Evolutionary conservation across 257 asterid genomes (phyloP).

Genomic region (Penstemon eatonii): DNA sequence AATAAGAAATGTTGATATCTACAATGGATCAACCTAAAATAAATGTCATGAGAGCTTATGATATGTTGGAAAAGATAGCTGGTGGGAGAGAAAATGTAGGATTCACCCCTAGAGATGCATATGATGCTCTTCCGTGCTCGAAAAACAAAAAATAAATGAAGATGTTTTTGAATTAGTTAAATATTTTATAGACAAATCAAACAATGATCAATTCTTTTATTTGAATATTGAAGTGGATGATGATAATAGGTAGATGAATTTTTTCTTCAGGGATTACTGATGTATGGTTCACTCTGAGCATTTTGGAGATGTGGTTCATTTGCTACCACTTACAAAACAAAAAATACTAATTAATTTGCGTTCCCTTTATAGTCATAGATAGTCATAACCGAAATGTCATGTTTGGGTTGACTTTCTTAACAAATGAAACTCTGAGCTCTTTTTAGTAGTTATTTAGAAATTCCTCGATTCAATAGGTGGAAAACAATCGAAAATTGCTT

Average conservation of each 20-base stretch:
- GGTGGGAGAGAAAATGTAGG: not conserved
- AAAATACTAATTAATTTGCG: not conserved
- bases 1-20: not conserved
- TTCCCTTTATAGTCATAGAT: not conserved
- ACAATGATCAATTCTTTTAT: not conserved
- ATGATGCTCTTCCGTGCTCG: not conserved
- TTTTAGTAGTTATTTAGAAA: too few species aligned
- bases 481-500: not conserved
- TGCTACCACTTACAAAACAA: not conserved
- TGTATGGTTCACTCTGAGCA: not conserved
- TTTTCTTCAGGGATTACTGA: not conserved
- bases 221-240: not conserved
- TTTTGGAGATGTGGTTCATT: not conserved
- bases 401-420: not conserved
- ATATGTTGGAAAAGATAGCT: not conserved
- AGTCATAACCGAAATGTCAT: not conserved
- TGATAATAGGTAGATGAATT: not conserved
- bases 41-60: not conserved
- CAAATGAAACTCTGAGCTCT: not conserved
- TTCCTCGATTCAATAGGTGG: constrained; percentile 14
- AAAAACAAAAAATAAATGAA: not conserved
- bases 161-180: not conserved
- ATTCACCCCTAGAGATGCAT: not conserved
- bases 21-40: not conserved
- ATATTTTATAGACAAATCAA: not conserved